Evolutionary conservation across 2,329 filamentous ascomycete species (phyloP).

Genomic region (Fusarium kyushuense): DNA sequence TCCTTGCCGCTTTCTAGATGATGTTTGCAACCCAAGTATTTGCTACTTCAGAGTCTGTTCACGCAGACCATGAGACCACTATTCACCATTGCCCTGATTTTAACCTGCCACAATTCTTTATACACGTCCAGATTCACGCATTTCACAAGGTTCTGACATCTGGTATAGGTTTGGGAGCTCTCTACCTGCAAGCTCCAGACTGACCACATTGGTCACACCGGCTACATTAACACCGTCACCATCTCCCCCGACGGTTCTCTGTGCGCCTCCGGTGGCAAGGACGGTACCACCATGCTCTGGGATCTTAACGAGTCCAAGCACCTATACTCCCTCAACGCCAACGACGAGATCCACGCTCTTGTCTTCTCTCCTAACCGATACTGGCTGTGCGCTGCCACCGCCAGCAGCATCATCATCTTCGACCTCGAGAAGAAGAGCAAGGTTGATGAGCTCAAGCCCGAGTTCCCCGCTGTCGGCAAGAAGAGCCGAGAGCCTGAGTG

Average conservation of each 20-base stretch:
- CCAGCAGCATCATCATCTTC: constrained; percentile 99
- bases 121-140: constrained; percentile 1
- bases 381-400: constrained; percentile 99
- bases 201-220: constrained; percentile 99
- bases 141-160: constrained; percentile 28
- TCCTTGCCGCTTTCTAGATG: constrained; percentile 66
- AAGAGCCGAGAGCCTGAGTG: constrained; percentile 99
- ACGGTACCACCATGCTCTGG: constrained; percentile 99
- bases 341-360: constrained; percentile 99
- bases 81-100: constrained; percentile 89
- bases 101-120: constrained; percentile 31
- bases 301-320: constrained; percentile 99
- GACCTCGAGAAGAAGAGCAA: constrained; percentile 99
- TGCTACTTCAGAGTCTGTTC: constrained; percentile 99
- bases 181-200: constrained; percentile 99
- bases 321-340: constrained; percentile 99
- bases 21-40: constrained; percentile 98
- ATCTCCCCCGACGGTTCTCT: constrained; percentile 99
- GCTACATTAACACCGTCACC: constrained; percentile 99
- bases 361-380: constrained; percentile 99
- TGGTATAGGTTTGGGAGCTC: constrained; percentile 93
- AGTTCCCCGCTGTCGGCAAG: constrained; percentile 97
- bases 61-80: constrained; percentile 92
- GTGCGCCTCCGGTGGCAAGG: constrained; percentile 99
- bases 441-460: constrained; percentile 99